These are phyloP conservation scores for Cutaneotrichosporon sp. DNA, from an alignment of 1,284 basidiomycete species.

Conservation along the genomic window DNA sequence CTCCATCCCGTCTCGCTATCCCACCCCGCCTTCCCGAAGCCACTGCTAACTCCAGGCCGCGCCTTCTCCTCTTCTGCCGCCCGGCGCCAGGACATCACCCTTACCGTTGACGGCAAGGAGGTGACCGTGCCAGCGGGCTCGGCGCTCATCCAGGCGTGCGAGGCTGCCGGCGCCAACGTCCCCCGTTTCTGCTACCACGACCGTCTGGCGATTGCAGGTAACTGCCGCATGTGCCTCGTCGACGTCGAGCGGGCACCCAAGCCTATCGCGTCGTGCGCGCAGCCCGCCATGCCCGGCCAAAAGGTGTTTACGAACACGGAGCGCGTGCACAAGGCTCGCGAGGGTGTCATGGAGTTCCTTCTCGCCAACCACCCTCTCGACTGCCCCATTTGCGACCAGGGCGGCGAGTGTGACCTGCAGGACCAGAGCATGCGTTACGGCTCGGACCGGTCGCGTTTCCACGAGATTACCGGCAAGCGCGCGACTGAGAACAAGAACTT, in stretches of 20 bases:
- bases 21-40: too few species aligned
- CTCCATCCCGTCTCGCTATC: not conserved
- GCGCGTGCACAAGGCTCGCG: slow-evolving; percentile 83
- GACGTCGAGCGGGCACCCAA: slow-evolving; percentile 89
- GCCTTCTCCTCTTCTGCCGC: slow-evolving; percentile 45
- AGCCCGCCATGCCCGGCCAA: slow-evolving; percentile 96
- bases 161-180: slow-evolving; percentile 38
- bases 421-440: slow-evolving; percentile 99
- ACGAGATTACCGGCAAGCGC: slow-evolving; percentile 96
- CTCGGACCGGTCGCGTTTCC: slow-evolving; percentile 93
- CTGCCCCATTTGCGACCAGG: slow-evolving; percentile 97
- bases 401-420: slow-evolving; percentile 97
- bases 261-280: slow-evolving; percentile 76
- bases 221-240: slow-evolving; percentile 97
- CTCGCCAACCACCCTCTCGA: slow-evolving; percentile 97
- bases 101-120: slow-evolving; percentile 90
- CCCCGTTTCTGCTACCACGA: slow-evolving; percentile 55
- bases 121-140: slow-evolving; percentile 90
- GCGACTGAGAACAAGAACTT: slow-evolving; percentile 98
- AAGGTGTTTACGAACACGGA: slow-evolving; percentile 97
- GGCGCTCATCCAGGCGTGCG: slow-evolving; percentile 93
- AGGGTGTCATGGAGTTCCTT: slow-evolving; percentile 99
- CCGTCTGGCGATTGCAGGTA: slow-evolving; percentile 83
- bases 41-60: slow-evolving; percentile 31
- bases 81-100: slow-evolving; percentile 74